Conservation (phyloP, 208 protist species). For the Phytomonas francai region DNA sequence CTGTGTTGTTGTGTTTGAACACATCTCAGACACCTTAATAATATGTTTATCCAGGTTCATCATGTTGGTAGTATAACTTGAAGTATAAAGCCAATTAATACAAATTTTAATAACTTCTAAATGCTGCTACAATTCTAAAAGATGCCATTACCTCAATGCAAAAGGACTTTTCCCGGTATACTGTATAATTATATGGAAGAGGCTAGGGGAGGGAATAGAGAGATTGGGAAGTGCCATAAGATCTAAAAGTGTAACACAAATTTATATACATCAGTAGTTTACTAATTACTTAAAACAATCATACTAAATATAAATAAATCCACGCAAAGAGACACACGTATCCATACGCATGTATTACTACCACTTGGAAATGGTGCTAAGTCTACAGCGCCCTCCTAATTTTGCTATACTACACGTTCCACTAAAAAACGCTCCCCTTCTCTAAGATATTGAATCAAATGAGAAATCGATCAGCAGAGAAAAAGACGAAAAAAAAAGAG, state of each 20-base stretch:
- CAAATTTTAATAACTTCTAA: not conserved
- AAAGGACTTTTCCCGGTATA: not conserved
- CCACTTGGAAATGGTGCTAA: not conserved
- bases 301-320: not conserved
- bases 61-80: not conserved
- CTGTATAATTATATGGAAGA: not conserved
- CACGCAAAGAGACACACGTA: no score
- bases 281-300: not conserved
- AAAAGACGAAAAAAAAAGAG: not conserved
- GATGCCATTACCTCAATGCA: not conserved
- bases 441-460: not conserved
- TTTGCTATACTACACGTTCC: slow-evolving; percentile 3
- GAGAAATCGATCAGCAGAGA: not conserved
- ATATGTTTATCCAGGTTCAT: not conserved
- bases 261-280: not conserved
- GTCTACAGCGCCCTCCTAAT: not conserved
- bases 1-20: not conserved
- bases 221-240: not conserved
- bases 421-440: slow-evolving; percentile 1
- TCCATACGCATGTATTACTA: not conserved
- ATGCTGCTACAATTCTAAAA: not conserved
- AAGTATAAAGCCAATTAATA: not conserved
- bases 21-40: not conserved
- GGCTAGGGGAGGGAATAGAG: not conserved
- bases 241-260: not conserved